Evolutionary conservation across 805 yeast species (phyloP).

Genomic region (Suhomyces kilbournensis): DNA sequence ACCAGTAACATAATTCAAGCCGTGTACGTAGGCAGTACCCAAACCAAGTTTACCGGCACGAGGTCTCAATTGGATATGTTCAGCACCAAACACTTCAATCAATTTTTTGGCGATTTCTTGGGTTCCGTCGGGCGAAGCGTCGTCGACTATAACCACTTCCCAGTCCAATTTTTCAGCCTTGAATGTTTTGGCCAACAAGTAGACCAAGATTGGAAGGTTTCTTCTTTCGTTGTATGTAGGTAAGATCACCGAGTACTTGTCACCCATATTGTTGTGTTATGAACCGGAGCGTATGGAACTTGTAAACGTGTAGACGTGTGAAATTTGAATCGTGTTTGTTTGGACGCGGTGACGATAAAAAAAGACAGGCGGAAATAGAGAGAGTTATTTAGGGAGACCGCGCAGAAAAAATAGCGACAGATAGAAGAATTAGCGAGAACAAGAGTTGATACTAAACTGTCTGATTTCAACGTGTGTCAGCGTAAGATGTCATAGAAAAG

Average conservation of each 20-base stretch:
- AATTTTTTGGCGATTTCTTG: conserved; percentile 67
- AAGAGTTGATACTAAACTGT: no score
- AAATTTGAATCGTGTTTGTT: not conserved
- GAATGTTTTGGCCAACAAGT: conserved; percentile 68
- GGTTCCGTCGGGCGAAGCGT: conserved; percentile 79
- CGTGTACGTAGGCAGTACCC: conserved; percentile 81
- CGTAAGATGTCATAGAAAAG: no score
- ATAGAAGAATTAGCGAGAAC: no score
- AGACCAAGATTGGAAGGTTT: conserved; percentile 61
- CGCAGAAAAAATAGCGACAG: no score
- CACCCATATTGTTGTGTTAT: conserved; percentile 7
- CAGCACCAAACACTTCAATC: conserved; percentile 53
- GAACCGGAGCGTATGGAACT: not conserved
- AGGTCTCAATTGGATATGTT: conserved; percentile 62
- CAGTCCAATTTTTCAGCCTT: conserved; percentile 55
- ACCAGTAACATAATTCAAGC: conserved; percentile 67
- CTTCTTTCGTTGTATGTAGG: conserved; percentile 77
- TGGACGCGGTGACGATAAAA: not conserved
- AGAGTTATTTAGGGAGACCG: no score
- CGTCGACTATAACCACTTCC: conserved; percentile 79
- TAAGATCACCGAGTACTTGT: conserved; percentile 69
- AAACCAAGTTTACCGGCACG: conserved; percentile 76
- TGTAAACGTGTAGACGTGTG: no score
- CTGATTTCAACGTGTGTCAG: no score
- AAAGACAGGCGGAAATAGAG: no score